Base-by-base conservation (phyloP, 805 yeast genomes). In the Myxozyma melibiosi region DNA sequence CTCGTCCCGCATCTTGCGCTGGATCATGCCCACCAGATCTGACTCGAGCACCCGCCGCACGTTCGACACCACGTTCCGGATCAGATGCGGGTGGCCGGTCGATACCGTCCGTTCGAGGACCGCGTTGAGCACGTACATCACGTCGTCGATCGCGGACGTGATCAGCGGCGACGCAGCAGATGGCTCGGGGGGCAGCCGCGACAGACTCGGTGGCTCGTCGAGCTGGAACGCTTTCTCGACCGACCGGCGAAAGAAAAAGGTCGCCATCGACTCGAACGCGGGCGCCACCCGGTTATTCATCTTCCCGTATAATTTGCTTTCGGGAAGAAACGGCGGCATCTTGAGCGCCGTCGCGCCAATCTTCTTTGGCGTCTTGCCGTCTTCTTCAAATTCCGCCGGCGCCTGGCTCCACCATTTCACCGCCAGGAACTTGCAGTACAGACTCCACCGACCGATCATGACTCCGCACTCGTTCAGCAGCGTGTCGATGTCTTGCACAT, bases 131-230 rank as follows among this genome's bases (percentile, higher is more conserved):
- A 90, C 82, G 65, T 90, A 76, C 27, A 89, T 80, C 33, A 88
- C 74, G 69, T 94, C 99, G 66, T 94, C 99, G 24, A 91, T 83
- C 22, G 89, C 84, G 0, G 97, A 89, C 0, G 95, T 83, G 3
- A 86, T 81, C 13, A 71, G 63, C 2, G 77, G 65, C 27, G 55
- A 43, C 5, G 63, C 31, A 2, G 56, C 46, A 1, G 91, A 92
- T 4, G 84, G 76, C 30, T 79, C 84, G 39, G 63, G 74, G 51
- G 66, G 71, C 57, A 63, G 76, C 54, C 62, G 76, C 67, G 65
- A 70, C 53, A 79, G 65, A 42, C 82, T 82, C 0, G 96, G 96
- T 18, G 88, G 64, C 64, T 86, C 90, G 69, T 94, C 98, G 33
- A 90, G 77, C 48, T 83, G 78, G 44, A 88, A 80, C 1, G 97